Conservation (phyloP, 2,329 filamentous ascomycete genomes). For the Aureobasidium sp. region DNA sequence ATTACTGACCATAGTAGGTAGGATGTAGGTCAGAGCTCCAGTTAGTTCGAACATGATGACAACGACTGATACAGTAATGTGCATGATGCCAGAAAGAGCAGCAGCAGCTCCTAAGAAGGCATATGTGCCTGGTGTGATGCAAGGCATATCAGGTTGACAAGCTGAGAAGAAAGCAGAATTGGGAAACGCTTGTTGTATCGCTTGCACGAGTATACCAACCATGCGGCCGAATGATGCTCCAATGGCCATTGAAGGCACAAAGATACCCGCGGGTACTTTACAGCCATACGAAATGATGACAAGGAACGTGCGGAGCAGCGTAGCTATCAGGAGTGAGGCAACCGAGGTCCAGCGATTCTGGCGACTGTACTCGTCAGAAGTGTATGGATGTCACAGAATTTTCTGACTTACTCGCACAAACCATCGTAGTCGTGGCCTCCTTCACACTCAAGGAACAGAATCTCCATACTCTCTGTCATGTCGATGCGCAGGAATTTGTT, state of each 20-base stretch:
- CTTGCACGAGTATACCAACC: conserved; percentile 90
- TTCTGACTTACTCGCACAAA: conserved; percentile 63
- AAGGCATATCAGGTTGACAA: conserved; percentile 85
- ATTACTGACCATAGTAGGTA: conserved; percentile 74
- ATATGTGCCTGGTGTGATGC: conserved; percentile 95
- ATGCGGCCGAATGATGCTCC: conserved; percentile 90
- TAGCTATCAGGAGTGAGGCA: conserved; percentile 69
- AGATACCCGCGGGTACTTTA: conserved; percentile 96
- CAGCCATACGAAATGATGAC: conserved; percentile 96
- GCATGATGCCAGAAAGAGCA: conserved; percentile 93
- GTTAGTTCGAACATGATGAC: conserved; percentile 99
- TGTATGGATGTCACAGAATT: neutral
- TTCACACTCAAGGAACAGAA: conserved; percentile 89
- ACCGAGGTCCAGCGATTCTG: conserved; percentile 73
- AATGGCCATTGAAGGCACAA: conserved; percentile 96
- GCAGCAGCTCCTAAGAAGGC: conserved; percentile 90
- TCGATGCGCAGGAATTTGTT: conserved; percentile 94
- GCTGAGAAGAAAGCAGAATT: conserved; percentile 76
- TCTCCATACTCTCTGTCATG: conserved; percentile 99
- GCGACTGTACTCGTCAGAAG: conserved; percentile 32
- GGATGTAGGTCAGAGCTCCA: conserved; percentile 91
- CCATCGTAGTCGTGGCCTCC: conserved; percentile 81
- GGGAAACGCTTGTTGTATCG: conserved; percentile 77
- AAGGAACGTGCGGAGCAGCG: conserved; percentile 69
- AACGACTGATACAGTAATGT: conserved; percentile 91